These are phyloP conservation scores for Crithidia bombi DNA, from an alignment of 208 protist genomes.

Conservation along the genomic window DNA sequence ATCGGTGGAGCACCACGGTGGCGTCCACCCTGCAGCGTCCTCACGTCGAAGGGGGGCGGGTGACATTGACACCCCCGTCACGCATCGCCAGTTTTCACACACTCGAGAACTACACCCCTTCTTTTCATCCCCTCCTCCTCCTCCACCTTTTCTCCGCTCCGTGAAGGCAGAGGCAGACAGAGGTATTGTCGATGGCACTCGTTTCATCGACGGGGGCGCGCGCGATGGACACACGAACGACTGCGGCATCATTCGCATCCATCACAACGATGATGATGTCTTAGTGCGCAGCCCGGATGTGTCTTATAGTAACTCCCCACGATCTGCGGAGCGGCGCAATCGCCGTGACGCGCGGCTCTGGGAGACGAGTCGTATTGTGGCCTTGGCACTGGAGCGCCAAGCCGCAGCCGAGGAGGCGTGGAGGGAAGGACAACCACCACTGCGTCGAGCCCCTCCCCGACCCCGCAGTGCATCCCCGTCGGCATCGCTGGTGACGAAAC, in stretches of 20 bases:
- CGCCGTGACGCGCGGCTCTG: slow-evolving; percentile 2
- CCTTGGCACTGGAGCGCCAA: slow-evolving; percentile 18
- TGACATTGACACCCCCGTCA: neutral
- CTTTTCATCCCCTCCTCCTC: neutral
- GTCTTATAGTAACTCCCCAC: neutral
- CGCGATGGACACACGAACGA: neutral
- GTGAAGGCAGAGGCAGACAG: neutral
- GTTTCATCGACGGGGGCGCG: no score
- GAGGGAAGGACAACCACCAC: slow-evolving; percentile 4
- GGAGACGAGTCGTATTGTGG: slow-evolving; percentile 13
- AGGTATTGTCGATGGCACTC: no score
- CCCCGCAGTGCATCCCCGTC: neutral
- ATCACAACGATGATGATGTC: neutral
- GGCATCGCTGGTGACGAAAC: no score
- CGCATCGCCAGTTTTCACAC: neutral
- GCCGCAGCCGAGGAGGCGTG: slow-evolving; percentile 21
- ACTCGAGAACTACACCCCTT: neutral
- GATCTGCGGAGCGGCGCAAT: slow-evolving; percentile 3
- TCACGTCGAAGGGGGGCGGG: no score
- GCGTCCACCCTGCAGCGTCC: neutral
- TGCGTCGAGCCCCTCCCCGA: neutral
- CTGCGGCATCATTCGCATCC: slow-evolving; percentile 2
- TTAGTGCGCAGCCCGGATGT: slow-evolving; percentile 22
- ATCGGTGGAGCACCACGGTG: no score
- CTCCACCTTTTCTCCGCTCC: neutral